Conservation (phyloP, 495 filamentous ascomycete genomes). For the Cenococcum geophilum region DNA sequence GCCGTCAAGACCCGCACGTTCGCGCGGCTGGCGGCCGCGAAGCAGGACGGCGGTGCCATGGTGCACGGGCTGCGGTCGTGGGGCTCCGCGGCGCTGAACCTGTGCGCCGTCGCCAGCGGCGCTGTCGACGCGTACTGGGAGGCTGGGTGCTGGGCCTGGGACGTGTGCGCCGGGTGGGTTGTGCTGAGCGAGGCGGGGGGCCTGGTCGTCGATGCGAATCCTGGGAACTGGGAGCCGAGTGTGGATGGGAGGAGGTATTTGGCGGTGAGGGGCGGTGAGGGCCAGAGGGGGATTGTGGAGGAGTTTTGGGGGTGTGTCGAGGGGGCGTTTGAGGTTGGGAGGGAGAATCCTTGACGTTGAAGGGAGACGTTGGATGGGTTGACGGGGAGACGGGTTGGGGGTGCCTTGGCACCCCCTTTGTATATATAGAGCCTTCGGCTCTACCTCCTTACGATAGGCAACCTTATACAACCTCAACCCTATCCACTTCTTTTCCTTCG, state of each 20-base stretch:
- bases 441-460: no score
- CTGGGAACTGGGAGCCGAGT: conserved; percentile 64
- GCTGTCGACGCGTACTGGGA: conserved; percentile 86
- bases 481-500: no score
- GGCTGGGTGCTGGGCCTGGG: conserved; percentile 91
- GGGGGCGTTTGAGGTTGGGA: conserved; percentile 46
- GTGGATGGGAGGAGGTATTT: conserved; percentile 77
- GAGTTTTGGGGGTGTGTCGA: conserved; percentile 68
- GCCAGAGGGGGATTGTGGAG: conserved; percentile 69
- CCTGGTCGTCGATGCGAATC: conserved; percentile 69
- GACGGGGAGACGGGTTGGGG: no score
- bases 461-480: no score
- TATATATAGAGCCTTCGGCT: no score
- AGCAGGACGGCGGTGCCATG: conserved; percentile 71
- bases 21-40: conserved; percentile 51
- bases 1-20: conserved; percentile 67
- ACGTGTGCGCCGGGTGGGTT: conserved; percentile 87
- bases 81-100: conserved; percentile 77
- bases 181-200: conserved; percentile 82
- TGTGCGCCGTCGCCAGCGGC: conserved; percentile 75
- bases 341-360: neutral
- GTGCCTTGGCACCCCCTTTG: no score
- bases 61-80: conserved; percentile 69
- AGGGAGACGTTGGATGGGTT: no score
- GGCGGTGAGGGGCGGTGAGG: conserved; percentile 62